phyloP scores from a whole-genome alignment of 495 filamentous ascomycete species.

The Glonium stellatum region DNA sequence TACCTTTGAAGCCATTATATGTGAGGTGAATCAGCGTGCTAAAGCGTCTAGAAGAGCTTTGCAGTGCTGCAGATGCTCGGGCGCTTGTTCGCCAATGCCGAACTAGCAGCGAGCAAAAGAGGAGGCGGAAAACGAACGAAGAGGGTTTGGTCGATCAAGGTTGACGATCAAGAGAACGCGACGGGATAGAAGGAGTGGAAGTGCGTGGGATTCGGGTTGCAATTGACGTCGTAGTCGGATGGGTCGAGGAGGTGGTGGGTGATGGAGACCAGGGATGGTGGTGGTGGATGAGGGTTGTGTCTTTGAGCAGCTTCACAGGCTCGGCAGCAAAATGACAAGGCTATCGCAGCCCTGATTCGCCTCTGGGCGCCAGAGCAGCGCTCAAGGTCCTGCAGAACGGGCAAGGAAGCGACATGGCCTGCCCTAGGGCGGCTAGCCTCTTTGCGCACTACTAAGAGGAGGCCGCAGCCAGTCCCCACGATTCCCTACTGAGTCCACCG shows the following conservation, averaged over 20 bases:
- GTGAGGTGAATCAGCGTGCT: neutral
- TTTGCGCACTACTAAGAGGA: neutral
- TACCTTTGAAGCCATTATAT: conserved; percentile 31
- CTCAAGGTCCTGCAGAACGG: neutral
- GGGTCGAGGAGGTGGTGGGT: neutral
- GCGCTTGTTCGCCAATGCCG: conserved; percentile 16
- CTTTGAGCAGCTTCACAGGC: neutral
- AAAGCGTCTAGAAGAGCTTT: neutral
- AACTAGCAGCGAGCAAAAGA: conserved; percentile 21
- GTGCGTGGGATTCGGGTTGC: neutral
- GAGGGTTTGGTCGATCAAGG: neutral
- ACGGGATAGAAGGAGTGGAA: neutral
- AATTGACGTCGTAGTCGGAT: neutral
- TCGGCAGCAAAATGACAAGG: neutral
- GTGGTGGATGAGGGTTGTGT: neutral
- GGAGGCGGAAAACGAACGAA: conserved; percentile 27
- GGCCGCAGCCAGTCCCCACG: neutral
- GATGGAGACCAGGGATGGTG: neutral
- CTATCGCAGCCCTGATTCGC: neutral
- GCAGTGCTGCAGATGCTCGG: conserved; percentile 2
- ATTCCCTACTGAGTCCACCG: neutral
- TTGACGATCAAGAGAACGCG: neutral
- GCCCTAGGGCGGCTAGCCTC: neutral
- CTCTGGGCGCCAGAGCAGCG: neutral
- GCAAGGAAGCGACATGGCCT: neutral